A percentile compares a stretch with the other conserved stretches of the same genome.
Evolutionary conservation across 768 basidiomycete species (phyloP).

Genomic region (Boletus speciosus): DNA sequence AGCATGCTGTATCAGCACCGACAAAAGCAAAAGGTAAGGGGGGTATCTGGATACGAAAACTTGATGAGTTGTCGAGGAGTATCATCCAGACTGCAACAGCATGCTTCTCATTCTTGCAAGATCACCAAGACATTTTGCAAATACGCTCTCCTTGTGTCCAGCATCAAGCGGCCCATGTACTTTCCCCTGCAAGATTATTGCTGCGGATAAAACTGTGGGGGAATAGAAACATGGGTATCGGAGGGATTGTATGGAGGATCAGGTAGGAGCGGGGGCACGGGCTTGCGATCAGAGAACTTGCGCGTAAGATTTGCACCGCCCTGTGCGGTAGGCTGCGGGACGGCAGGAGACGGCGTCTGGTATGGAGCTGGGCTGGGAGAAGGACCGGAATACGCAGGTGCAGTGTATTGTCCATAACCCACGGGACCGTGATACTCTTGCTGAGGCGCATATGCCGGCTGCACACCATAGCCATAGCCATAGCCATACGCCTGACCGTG

Average conservation of each 20-base stretch:
- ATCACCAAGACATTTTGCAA: slow-evolving; percentile 3
- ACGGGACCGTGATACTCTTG: slow-evolving; percentile 20
- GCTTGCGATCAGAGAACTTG: slow-evolving; percentile 34
- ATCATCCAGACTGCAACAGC: not conserved
- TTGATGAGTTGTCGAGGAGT: not conserved
- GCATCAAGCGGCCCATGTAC: not conserved
- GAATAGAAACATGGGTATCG: slow-evolving; percentile 19
- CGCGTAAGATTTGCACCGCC: slow-evolving; percentile 33
- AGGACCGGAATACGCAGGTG: slow-evolving; percentile 1
- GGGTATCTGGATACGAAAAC: slow-evolving; percentile 1
- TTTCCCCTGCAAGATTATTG: not conserved
- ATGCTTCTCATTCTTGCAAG: not conserved
- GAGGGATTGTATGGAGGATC: slow-evolving; percentile 22
- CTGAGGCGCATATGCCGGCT: slow-evolving; percentile 17
- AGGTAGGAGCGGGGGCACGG: slow-evolving; percentile 29
- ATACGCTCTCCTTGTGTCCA: not conserved
- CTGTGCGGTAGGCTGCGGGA: slow-evolving; percentile 12
- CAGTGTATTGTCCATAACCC: slow-evolving; percentile 23
- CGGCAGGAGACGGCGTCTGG: slow-evolving; percentile 7
- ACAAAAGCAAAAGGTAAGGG: slow-evolving; percentile 1
- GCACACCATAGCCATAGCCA: slow-evolving; percentile 17
- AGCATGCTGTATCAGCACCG: slow-evolving; percentile 2
- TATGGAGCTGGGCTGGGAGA: slow-evolving; percentile 11
- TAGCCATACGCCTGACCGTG: slow-evolving; percentile 25
- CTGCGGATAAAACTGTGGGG: slow-evolving; percentile 14